Base-by-base conservation (phyloP, 78 protist species). In the Capsaspora owczarzaki region DNA sequence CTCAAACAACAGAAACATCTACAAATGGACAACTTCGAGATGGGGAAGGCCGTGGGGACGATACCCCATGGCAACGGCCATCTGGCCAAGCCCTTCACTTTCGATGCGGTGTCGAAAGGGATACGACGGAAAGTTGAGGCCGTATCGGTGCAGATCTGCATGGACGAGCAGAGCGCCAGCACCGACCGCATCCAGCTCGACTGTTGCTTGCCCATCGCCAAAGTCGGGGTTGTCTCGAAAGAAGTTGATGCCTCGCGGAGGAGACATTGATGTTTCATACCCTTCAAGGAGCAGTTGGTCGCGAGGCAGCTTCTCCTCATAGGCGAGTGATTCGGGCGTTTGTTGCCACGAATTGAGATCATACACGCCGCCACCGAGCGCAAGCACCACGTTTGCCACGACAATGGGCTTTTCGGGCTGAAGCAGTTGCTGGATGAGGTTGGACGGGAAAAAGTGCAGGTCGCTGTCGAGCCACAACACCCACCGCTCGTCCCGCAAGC, bases 401-500 rank as follows among this genome's bases (percentile, higher is more conserved):
- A 61, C 68, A 12, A 61, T 12, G 12, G 8, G 37, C 29, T 25
- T 12, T 25, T 27, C 29, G n/a, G 38, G 12, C 29, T 10, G 12
- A 10, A 61, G 5, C 68, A 61, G 29, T 25, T 25, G 16, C 37
- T 22, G 37, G 12, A 61, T 10, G 12, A 61, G 16, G 12, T 16
- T 61, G 38, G 19, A 10, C 68, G 68, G 68, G n/a, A 27, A 61
- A 22, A 10, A 27, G 29, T 16, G 35, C 37, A 61, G 68, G 29
- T 61, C 68, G 68, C 68, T 61, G 20, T 61, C 68, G 38, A 61
- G 16, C 68, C 68, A 61, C 16, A 61, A 22, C 68, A 61, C 68
- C 68, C 68, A 61, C 37, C 20, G 35, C n/a, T 61, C 68, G 29
- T 61, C 68, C 12, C 68, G 68, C 16, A 61, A 22, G 12, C 35